A percentile compares a stretch with the other conserved stretches of the same genome.
phyloP scores from a whole-genome alignment of 108 stramenopile species.

The Nitzschia palea region DNA sequence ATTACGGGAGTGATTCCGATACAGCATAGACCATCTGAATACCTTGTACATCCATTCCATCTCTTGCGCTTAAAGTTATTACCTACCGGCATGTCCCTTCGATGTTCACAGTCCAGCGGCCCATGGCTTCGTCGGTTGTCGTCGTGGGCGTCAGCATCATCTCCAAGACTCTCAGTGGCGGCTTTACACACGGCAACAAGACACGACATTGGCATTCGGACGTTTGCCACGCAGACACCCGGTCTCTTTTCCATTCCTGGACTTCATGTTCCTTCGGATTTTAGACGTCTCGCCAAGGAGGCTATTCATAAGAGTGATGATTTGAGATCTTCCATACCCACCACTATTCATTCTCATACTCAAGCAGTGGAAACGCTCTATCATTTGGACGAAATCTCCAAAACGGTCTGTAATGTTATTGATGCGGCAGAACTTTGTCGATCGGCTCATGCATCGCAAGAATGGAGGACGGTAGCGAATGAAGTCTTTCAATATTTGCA shows the following conservation, averaged over 20 bases:
- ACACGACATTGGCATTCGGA: too few relatives aligned
- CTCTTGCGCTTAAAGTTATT: too few relatives aligned
- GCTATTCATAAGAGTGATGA: slow-evolving; percentile 64
- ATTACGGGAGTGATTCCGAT: too few relatives aligned
- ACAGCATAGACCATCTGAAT: too few relatives aligned
- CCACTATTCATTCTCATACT: slow-evolving; percentile 11
- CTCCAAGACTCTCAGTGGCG: too few relatives aligned
- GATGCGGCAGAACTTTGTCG: slow-evolving; percentile 95
- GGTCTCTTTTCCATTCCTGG: slow-evolving; percentile 74
- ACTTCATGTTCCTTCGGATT: slow-evolving; percentile 61
- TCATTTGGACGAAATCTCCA: slow-evolving; percentile 84
- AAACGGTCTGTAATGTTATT: slow-evolving; percentile 91
- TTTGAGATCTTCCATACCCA: slow-evolving; percentile 37
- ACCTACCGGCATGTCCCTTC: too few relatives aligned
- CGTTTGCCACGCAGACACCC: too few relatives aligned
- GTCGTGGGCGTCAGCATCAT: too few relatives aligned
- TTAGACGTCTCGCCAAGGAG: slow-evolving; percentile 50
- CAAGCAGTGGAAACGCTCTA: slow-evolving; percentile 62
- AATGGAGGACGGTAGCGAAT: slow-evolving; percentile 77
- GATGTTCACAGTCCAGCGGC: too few relatives aligned
- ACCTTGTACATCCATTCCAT: too few relatives aligned
- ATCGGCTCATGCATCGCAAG: slow-evolving; percentile 71
- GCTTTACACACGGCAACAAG: too few relatives aligned
- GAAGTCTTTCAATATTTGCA: slow-evolving; percentile 73
- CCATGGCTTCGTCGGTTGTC: too few relatives aligned